Evolutionary conservation across 805 yeast species (phyloP), one percentile per base, ranked within the genome.

Genomic region (Starmerella floricola): DNA sequence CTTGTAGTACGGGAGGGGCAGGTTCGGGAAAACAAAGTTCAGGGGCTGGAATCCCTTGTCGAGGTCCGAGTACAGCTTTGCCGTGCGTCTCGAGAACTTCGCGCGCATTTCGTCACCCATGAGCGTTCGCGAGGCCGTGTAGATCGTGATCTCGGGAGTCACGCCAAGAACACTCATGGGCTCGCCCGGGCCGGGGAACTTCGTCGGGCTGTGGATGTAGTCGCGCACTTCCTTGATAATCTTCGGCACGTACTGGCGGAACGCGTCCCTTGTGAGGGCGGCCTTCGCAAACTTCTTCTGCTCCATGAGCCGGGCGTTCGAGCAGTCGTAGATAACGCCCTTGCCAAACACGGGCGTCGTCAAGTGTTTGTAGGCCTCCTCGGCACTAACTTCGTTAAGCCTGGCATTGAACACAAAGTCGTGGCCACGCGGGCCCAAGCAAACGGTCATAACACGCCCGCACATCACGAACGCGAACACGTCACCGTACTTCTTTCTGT

Each of bases 291-390:
- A 91, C 67, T 86, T 91, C 75, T 91, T 91, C 65, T 91, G 98
- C 62, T 91, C 98, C 98, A 91, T 91, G 57, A 91, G 73, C 52
- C 86, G 76, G 56, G 76, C 66, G 66, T 91, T 91, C 49, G 98
- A 85, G 65, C 96, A 88, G 66, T 91, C 98, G 61, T 91, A 91
- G 40, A 91, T 82, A 41, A 91, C 98, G 56, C 97, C 98, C 58
- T 86, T 77, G 55, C 98, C 98, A 54, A 91, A 91, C 13, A 86
- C 95, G 12, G 98, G 98, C n/a, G 97, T 88, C n/a, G 98, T 91
- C 63, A 91, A 72, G 60, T 87, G 95, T 48, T 79, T 72, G 67
- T 91, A 91, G 31, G 96, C 97, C 37, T 82, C 96, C 62, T 91
- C 97, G 36, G 98, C 98, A 37, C 86, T 78, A 19, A 87, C 97